Base-by-base conservation (phyloP, 2,329 filamentous ascomycete species). In the Pseudocercospora fuligena region DNA sequence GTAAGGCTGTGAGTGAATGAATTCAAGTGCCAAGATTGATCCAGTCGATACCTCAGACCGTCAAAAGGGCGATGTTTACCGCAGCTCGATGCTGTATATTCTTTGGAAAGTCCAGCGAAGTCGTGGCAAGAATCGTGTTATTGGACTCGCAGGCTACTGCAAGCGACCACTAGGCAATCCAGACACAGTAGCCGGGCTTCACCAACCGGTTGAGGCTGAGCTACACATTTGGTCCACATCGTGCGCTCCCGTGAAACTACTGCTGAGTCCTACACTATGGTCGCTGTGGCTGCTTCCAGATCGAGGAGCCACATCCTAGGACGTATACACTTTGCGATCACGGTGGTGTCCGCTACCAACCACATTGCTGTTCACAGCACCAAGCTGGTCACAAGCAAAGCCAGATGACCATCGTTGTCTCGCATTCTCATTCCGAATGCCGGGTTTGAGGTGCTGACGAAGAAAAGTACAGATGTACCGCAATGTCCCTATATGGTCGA, bases 1-100 rank as follows among this genome's bases (percentile, higher is more conserved):
- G 60, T 75, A 54, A 25, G n/a, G 46, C 19, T 49, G 46, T 46
- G 11, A 4, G 58, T 46, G 40, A 60, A 60, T 25, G 21, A 33
- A 33, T 40, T n/a, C 9, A 21, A 36, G 27, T 36, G 25, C 21
- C 51, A 58, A 33, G 23, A 58, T 33, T 25, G 23, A 49, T 49
- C 46, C 5, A 11, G 23, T 21, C 46, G 9, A 49, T 11, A 11
- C 19, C 46, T 21, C 14, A 5, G 16, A 49, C 9, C 19, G 23
- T 25, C 46, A 49, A 23, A 21, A 49, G 14, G 46, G 46, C 8
- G 12, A 49, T 49, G 1, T 49, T 49, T 49, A 49, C 19, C 46
- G 46, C 46, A 21, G 23, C 23, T 21, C 19, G 12, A 49, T 12
- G 46, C 46, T 16, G 36, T 40, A n/a, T 3, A 11, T 40, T 40